These are phyloP conservation scores for Pseudognaphalium luteoalbum DNA, from an alignment of 129 eudicot species.

Conservation along the genomic window DNA sequence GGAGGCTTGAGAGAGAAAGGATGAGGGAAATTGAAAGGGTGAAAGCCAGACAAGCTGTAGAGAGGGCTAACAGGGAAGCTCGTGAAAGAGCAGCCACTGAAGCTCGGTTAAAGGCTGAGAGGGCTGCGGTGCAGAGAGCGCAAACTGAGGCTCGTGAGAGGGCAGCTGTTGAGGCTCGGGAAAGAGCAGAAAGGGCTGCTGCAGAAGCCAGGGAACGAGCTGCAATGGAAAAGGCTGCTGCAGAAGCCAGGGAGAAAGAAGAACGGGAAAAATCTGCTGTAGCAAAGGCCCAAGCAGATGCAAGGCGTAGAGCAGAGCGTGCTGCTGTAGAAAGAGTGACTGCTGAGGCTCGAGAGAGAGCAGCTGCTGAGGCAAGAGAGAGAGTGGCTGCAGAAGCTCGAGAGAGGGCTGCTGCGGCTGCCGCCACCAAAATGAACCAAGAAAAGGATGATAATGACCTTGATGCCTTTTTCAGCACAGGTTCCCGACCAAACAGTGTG, in stretches of 20 bases:
- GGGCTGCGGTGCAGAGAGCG: slow-evolving; percentile 84
- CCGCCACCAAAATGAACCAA: slow-evolving; percentile 63
- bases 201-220: slow-evolving; percentile 67
- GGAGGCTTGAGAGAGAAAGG: slow-evolving; percentile 65
- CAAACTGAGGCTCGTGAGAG: slow-evolving; percentile 97
- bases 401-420: slow-evolving; percentile 30
- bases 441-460: slow-evolving; percentile 76
- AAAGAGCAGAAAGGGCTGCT: slow-evolving; percentile 78
- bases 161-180: slow-evolving; percentile 80
- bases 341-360: slow-evolving; percentile 80
- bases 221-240: slow-evolving; percentile 49
- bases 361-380: slow-evolving; percentile 60
- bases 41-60: slow-evolving; percentile 80
- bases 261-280: slow-evolving; percentile 64
- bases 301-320: slow-evolving; percentile 70
- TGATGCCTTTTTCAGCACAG: slow-evolving; percentile 72
- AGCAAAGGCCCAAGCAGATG: slow-evolving; percentile 63
- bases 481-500: slow-evolving; percentile 78
- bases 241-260: slow-evolving; percentile 53
- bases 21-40: slow-evolving; percentile 62
- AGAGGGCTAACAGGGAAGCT: slow-evolving; percentile 81
- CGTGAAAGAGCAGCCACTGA: slow-evolving; percentile 77
- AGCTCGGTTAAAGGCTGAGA: slow-evolving; percentile 69
- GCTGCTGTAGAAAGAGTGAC: slow-evolving; percentile 74
- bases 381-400: neutral